Percentiles rank a stretch among this genome's conserved stretches.
These are phyloP conservation scores for Limnanthes douglasii DNA, from an alignment of 345 rosid species.

Conservation along the genomic window DNA sequence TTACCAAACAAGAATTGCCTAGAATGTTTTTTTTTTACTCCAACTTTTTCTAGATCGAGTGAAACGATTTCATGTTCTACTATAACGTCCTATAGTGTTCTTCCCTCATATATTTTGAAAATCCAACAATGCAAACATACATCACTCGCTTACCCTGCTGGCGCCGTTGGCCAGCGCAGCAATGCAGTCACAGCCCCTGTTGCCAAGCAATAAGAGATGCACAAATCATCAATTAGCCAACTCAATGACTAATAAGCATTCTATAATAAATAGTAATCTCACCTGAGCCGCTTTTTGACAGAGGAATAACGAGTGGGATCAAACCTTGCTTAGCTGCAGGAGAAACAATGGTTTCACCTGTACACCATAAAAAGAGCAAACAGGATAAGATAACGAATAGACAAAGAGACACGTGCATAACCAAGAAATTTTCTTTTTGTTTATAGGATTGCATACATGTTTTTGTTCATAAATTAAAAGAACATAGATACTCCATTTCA, in stretches of 20 bases:
- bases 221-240: not conserved
- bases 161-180: slow-evolving; percentile 93
- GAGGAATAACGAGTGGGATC: slow-evolving; percentile 66
- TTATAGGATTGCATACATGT: not conserved
- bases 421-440: not conserved
- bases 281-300: slow-evolving; percentile 57
- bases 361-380: slow-evolving; percentile 3
- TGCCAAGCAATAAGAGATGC: slow-evolving; percentile 5
- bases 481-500: too few relatives aligned
- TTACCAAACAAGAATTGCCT: too few relatives aligned
- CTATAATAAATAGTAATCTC: slow-evolving; percentile 1
- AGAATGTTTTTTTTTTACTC: too few relatives aligned
- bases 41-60: too few relatives aligned
- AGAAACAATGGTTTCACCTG: slow-evolving; percentile 62
- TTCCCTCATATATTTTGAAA: not conserved
- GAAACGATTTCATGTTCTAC: too few relatives aligned
- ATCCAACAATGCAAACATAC: not conserved
- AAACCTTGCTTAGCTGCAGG: slow-evolving; percentile 64
- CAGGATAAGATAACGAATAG: slow-evolving; percentile 2
- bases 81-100: not conserved
- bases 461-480: too few relatives aligned
- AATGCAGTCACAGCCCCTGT: slow-evolving; percentile 67
- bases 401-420: not conserved
- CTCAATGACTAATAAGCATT: not conserved
- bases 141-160: slow-evolving; percentile 50